Evolutionary conservation across 352 stramenopile genomes (phyloP), one percentile per base, ranked within the genome.

Genomic region (Globisporangium radiosum): DNA sequence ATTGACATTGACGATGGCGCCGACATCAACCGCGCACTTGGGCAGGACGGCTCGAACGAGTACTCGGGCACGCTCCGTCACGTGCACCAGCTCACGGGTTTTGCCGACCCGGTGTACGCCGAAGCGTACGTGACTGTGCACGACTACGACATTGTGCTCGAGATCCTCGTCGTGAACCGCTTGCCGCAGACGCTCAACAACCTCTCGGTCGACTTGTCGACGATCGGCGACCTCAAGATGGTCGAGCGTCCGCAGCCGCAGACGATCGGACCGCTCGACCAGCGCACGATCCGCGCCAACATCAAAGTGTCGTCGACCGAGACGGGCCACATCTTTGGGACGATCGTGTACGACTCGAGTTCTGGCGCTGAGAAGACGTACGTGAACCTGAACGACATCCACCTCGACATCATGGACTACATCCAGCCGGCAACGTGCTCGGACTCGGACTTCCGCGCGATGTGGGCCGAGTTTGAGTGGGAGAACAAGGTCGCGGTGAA

Each of bases 261-360:
- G 75, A 99, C 96, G 43, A 98, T 99, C 68, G 97, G 96, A 0
- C 97, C 97, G 5, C 74, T 98, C 36, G 97, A 99, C 74, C 90
- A 98, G 76, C 91, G 92, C 55, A 98, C 89, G 19, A 98, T 99
- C 63, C 88, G 93, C 49, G 95, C 97, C 33, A 99, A 97, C 69
- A 99, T 99, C 76, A 99, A 99, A 85, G 97, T 99, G n/a, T 98
- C 94, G 53, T 99, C 93, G 54, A 99, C 98, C n/a, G 98, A 99
- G 76, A 99, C 97, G 17, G 97, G 98, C 14, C 96, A 99, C 77
- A 99, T 99, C 64, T 99, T 99, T 76, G 98, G 98, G 59, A 99
- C 95, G 47, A 99, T 99, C 73, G 95, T 99, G 43, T 99, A 99
- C 72, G 95, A 98, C 69, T 98, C 98, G 63, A 90, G 93, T 39